A percentile compares a stretch with the other conserved stretches of the same genome.
phyloP scores from a whole-genome alignment of 2,329 filamentous ascomycete species.

The Colletotrichum gloeosporioides region DNA sequence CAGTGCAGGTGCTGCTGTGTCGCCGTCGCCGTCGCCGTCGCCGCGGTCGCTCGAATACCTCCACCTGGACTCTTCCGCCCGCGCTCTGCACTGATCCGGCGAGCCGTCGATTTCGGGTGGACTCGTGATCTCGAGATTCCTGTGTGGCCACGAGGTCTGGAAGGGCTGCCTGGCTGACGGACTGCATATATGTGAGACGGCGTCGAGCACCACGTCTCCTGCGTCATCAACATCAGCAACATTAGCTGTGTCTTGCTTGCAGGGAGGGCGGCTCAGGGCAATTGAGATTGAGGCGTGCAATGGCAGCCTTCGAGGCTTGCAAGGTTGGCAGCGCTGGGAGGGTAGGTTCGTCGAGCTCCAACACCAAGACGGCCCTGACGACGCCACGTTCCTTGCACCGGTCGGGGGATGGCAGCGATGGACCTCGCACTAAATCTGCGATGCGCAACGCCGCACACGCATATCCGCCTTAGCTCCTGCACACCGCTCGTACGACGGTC shows the following conservation, averaged over 20 bases:
- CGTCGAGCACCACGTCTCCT: not conserved
- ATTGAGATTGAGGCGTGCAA: constrained; percentile 13
- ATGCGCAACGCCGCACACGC: constrained; percentile 22
- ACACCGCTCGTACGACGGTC: constrained; percentile 15
- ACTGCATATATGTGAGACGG: not conserved
- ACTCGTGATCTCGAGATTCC: not conserved
- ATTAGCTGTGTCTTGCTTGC: not conserved
- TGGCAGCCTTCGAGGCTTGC: not conserved
- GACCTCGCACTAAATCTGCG: constrained; percentile 22
- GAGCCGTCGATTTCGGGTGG: constrained; percentile 3
- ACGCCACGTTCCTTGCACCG: constrained; percentile 21
- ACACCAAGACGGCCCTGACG: not conserved
- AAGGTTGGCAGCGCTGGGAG: constrained; percentile 4
- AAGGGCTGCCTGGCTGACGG: not conserved
- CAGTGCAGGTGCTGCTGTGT: not conserved
- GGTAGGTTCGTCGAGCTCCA: constrained; percentile 16
- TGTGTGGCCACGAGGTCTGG: not conserved
- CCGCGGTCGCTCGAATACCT: not conserved
- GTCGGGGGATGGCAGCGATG: constrained; percentile 13
- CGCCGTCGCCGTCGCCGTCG: not conserved
- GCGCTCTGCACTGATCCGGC: not conserved
- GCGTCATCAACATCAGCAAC: not conserved
- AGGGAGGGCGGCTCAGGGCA: not conserved
- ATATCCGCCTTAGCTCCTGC: constrained; percentile 22
- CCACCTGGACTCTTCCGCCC: not conserved